phyloP scores from a whole-genome alignment of 163 green algal species.

The Volvox carteri region DNA sequence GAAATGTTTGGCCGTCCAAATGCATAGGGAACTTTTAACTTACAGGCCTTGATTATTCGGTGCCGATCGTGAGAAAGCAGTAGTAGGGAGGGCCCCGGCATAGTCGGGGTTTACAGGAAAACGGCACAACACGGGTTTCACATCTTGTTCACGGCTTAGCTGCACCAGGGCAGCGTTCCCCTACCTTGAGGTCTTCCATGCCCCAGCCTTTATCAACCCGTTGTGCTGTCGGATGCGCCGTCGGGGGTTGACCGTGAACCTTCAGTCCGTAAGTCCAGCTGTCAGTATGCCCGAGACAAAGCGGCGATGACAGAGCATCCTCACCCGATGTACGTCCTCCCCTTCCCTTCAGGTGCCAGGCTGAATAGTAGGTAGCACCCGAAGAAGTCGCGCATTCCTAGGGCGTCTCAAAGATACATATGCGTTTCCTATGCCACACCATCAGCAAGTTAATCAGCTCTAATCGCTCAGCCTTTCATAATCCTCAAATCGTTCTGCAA shows the following conservation, averaged over 20 bases:
- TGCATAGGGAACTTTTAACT: too few relatives aligned
- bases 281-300: not conserved
- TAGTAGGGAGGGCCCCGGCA: too few relatives aligned
- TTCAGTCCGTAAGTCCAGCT: slow-evolving; percentile 54
- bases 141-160: not conserved
- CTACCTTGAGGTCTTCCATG: slow-evolving; percentile 77
- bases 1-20: not conserved
- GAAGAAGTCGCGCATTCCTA: slow-evolving; percentile 80
- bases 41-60: too few relatives aligned
- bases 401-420: too few relatives aligned
- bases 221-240: slow-evolving; percentile 92
- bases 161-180: not conserved
- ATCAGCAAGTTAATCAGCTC: too few relatives aligned
- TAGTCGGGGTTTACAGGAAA: not conserved
- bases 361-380: slow-evolving; percentile 89
- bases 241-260: slow-evolving; percentile 92
- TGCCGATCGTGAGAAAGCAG: too few relatives aligned
- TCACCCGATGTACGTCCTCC: slow-evolving; percentile 87
- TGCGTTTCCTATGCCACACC: too few relatives aligned
- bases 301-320: not conserved
- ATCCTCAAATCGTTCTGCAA: too few relatives aligned
- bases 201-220: slow-evolving; percentile 77
- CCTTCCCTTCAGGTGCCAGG: slow-evolving; percentile 64
- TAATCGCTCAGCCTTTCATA: too few relatives aligned
- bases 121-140: not conserved